Percentiles rank a stretch among this genome's conserved stretches.
These are phyloP conservation scores for Phyllostachys edulis DNA, from an alignment of 176 grass and related monocot species.

Conservation along the genomic window DNA sequence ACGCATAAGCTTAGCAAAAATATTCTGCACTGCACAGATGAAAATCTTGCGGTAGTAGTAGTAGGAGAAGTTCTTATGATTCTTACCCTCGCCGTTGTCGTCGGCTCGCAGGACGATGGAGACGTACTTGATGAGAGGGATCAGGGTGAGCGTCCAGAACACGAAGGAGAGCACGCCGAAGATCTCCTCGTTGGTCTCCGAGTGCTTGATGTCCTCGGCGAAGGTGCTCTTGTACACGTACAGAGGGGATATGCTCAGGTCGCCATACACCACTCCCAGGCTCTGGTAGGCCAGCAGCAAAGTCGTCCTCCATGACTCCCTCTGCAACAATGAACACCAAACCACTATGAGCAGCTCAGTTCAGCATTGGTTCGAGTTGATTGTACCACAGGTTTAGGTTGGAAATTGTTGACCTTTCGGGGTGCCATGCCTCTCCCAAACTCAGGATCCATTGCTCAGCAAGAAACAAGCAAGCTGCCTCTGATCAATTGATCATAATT, in stretches of 20 bases:
- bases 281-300: slow-evolving; percentile 95
- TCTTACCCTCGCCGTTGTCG: slow-evolving; percentile 86
- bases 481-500: not conserved
- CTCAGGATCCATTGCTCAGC: slow-evolving; percentile 38
- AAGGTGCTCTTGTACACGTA: slow-evolving; percentile 99
- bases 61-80: not conserved
- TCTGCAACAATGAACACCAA: slow-evolving; percentile 34
- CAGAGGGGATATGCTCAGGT: slow-evolving; percentile 90
- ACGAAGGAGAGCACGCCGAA: slow-evolving; percentile 87
- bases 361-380: not conserved
- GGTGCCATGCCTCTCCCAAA: slow-evolving; percentile 20
- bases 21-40: not conserved
- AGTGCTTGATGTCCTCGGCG: slow-evolving; percentile 94
- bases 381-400: not conserved
- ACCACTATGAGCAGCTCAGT: not conserved
- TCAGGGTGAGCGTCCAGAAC: slow-evolving; percentile 94
- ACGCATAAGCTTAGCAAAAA: not conserved
- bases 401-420: slow-evolving; percentile 15
- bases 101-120: slow-evolving; percentile 92
- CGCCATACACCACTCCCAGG: slow-evolving; percentile 89
- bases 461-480: not conserved
- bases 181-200: slow-evolving; percentile 89
- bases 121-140: slow-evolving; percentile 96
- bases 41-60: not conserved
- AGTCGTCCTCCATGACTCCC: slow-evolving; percentile 72